Conservation (phyloP, 495 filamentous ascomycete species). For the Penicillium cinerascens region DNA sequence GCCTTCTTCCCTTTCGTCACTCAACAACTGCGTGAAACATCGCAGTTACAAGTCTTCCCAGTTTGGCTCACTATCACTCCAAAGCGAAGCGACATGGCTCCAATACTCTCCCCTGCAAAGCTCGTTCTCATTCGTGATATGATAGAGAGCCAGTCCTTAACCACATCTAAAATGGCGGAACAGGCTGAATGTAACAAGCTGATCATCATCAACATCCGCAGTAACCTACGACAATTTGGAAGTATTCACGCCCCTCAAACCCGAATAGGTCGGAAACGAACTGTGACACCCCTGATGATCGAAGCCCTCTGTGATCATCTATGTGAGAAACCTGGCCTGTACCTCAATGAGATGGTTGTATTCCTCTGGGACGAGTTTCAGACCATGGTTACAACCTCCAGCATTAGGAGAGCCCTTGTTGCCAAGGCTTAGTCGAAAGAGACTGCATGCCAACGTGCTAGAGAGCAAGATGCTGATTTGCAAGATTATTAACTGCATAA, state of each 20-base stretch:
- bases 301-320: slow-evolving; percentile 15
- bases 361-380: slow-evolving; percentile 16
- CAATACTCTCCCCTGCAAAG: no score
- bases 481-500: slow-evolving; percentile 33
- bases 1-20: no score
- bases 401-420: slow-evolving; percentile 5
- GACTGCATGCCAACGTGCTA: slow-evolving; percentile 11
- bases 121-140: slow-evolving; percentile 52
- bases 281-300: slow-evolving; percentile 21
- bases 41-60: no score
- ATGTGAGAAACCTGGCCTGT: slow-evolving; percentile 16
- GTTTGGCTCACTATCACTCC: no score
- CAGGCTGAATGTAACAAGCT: slow-evolving; percentile 15
- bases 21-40: no score
- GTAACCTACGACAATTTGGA: no score
- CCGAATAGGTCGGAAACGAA: slow-evolving; percentile 8
- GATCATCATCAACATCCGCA: slow-evolving; percentile 20
- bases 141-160: no score
- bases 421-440: slow-evolving; percentile 9
- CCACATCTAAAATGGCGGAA: no score
- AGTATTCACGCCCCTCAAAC: slow-evolving; percentile 23
- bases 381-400: slow-evolving; percentile 1
- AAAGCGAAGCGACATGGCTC: no score
- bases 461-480: slow-evolving; percentile 29
- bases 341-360: no score